Evolutionary conservation across 192 early-diverging fungal genomes (phyloP).

Genomic region (Coemansia sp.): DNA sequence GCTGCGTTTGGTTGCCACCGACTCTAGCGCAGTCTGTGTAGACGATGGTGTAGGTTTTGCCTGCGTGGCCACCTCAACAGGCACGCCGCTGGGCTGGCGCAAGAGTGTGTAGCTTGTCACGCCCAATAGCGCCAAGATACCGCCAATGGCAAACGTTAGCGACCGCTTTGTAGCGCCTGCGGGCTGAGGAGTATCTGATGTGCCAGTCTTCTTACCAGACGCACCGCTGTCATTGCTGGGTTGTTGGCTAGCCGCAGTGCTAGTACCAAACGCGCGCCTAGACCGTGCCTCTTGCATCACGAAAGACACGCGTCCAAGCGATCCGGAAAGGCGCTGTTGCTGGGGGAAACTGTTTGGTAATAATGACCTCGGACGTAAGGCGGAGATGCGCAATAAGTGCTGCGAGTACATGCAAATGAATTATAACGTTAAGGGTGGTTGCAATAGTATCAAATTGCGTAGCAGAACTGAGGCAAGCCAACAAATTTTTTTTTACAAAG

Average conservation of each 20-base stretch:
- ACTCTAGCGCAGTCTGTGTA: conserved; percentile 27
- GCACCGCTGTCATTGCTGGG: not conserved
- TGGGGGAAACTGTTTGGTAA: not conserved
- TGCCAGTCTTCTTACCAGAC: not conserved
- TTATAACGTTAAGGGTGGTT: not conserved
- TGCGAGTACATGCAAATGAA: conserved; percentile 11
- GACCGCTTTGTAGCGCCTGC: conserved; percentile 31
- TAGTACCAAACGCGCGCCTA: conserved; percentile 5
- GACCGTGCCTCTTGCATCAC: not conserved
- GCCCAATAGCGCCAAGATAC: conserved; percentile 37
- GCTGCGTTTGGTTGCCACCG: conserved; percentile 33
- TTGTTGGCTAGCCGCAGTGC: not conserved
- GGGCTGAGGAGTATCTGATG: not conserved
- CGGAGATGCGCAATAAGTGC: not conserved
- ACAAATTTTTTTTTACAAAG: not conserved
- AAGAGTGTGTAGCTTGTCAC: conserved; percentile 42
- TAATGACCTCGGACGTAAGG: not conserved
- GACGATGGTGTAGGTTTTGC: not conserved
- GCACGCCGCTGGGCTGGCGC: conserved; percentile 13
- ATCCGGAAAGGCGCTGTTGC: not conserved
- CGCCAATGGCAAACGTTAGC: conserved; percentile 47
- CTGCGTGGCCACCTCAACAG: not conserved
- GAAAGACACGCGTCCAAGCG: not conserved
- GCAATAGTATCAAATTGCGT: not conserved
- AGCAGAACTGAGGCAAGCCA: not conserved